Percentiles rank a stretch among this genome's conserved stretches.
phyloP scores from a whole-genome alignment of 768 basidiomycete genomes.

The Podaxis sp. region DNA sequence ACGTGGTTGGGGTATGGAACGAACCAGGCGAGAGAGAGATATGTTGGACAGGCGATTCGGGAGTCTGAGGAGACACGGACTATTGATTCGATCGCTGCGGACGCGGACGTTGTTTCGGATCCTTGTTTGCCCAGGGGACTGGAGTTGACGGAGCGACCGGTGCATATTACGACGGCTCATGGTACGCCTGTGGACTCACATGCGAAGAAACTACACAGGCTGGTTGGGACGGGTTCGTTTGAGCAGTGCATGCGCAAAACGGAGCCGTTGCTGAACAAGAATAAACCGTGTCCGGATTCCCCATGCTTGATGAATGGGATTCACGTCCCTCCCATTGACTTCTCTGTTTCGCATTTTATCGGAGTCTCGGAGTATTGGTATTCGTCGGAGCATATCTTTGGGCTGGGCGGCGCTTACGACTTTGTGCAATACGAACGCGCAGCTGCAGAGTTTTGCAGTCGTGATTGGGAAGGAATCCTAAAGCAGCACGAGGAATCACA shows the following conservation, averaged over 20 bases:
- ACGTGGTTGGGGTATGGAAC: conserved; percentile 99
- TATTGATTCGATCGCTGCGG: conserved; percentile 22
- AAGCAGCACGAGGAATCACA: conserved; percentile 57
- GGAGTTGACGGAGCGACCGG: conserved; percentile 51
- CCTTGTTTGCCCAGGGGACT: conserved; percentile 88
- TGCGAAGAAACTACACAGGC: conserved; percentile 47
- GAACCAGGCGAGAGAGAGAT: conserved; percentile 93
- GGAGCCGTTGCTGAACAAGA: conserved; percentile 78
- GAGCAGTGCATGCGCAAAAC: conserved; percentile 73
- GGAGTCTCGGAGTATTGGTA: conserved; percentile 99
- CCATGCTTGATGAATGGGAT: conserved; percentile 95
- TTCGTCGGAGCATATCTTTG: conserved; percentile 95
- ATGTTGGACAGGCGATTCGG: conserved; percentile 65
- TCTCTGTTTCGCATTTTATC: conserved; percentile 89
- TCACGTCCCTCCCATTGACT: conserved; percentile 91
- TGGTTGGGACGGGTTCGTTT: conserved; percentile 89
- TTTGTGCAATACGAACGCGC: conserved; percentile 95
- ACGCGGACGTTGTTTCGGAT: conserved; percentile 54
- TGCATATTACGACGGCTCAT: conserved; percentile 35
- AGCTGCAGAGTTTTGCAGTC: conserved; percentile 78
- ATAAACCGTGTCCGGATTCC: conserved; percentile 72
- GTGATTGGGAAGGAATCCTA: conserved; percentile 76
- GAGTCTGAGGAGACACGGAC: conserved; percentile 44
- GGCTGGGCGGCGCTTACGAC: conserved; percentile 91
- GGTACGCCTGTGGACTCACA: conserved; percentile 23